These are phyloP conservation scores for Holtermannia corniformis DNA, from an alignment of 768 basidiomycete genomes.

Conservation along the genomic window DNA sequence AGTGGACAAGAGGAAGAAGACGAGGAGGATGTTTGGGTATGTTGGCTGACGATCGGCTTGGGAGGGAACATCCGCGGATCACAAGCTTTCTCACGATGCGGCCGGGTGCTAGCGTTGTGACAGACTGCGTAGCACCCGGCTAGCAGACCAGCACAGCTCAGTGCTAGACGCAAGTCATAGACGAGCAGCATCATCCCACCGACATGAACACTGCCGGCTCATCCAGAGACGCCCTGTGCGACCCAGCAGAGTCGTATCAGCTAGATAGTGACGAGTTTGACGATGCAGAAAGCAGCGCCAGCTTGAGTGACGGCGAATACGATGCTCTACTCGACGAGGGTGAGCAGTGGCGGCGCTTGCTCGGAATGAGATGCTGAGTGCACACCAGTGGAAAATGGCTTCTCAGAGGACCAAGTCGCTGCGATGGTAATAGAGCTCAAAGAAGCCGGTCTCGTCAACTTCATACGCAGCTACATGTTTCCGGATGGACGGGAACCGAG, in stretches of 20 bases:
- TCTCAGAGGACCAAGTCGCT: conserved; percentile 23
- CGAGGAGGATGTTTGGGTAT: too few relatives aligned
- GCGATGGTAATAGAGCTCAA: conserved; percentile 16
- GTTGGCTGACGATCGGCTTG: too few relatives aligned
- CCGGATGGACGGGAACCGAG: conserved; percentile 3
- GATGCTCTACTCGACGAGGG: conserved; percentile 26
- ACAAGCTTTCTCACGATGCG: too few relatives aligned
- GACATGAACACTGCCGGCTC: neutral
- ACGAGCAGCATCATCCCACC: too few relatives aligned
- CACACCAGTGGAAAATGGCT: conserved; percentile 25
- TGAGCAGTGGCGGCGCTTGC: conserved; percentile 2
- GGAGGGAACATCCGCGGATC: too few relatives aligned
- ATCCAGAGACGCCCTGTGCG: neutral
- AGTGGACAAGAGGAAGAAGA: too few relatives aligned
- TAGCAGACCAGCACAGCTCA: neutral
- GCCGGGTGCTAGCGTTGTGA: too few relatives aligned
- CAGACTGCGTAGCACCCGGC: neutral
- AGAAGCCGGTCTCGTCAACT: conserved; percentile 26
- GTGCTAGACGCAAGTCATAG: neutral
- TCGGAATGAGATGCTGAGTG: neutral
- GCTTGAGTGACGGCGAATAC: conserved; percentile 23
- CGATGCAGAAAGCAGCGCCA: conserved; percentile 20
- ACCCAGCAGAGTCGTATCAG: conserved; percentile 21
- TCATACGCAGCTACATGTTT: conserved; percentile 22
- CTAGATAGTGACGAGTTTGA: conserved; percentile 31